Conservation (phyloP, 495 filamentous ascomycete species). For the Penicillium samsonianum region DNA sequence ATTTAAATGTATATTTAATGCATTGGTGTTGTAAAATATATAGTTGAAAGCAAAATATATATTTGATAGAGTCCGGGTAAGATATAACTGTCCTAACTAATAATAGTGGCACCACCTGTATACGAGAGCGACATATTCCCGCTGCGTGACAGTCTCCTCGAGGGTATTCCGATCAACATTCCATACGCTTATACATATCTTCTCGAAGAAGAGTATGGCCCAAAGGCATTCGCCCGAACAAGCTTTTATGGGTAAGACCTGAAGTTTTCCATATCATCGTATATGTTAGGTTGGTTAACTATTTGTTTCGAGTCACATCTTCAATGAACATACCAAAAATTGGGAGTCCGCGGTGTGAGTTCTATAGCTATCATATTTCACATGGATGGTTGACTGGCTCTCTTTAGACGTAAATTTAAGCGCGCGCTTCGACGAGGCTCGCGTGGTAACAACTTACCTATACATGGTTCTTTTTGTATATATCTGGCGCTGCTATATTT, state of each 20-base stretch:
- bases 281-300: background rate
- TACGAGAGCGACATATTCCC: conserved; percentile 73
- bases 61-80: too few species aligned
- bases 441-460: conserved; percentile 13
- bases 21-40: too few species aligned
- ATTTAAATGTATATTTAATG: too few species aligned
- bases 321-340: conserved; percentile 35
- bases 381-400: background rate
- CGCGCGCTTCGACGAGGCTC: conserved; percentile 21
- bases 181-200: conserved; percentile 75
- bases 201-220: conserved; percentile 73
- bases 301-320: conserved; percentile 31
- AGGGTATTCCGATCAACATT: conserved; percentile 71
- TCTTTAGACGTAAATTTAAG: conserved; percentile 4
- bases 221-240: conserved; percentile 61
- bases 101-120: too few species aligned
- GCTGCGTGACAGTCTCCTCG: conserved; percentile 73
- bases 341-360: conserved; percentile 33
- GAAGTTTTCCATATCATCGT: background rate
- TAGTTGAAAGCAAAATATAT: too few species aligned
- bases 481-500: background rate
- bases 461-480: background rate
- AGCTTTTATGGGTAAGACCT: conserved; percentile 61
- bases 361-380: background rate
- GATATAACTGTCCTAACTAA: too few species aligned